Base-by-base conservation (phyloP, 2,329 filamentous ascomycete genomes). In the Verticillium tricorpus region DNA sequence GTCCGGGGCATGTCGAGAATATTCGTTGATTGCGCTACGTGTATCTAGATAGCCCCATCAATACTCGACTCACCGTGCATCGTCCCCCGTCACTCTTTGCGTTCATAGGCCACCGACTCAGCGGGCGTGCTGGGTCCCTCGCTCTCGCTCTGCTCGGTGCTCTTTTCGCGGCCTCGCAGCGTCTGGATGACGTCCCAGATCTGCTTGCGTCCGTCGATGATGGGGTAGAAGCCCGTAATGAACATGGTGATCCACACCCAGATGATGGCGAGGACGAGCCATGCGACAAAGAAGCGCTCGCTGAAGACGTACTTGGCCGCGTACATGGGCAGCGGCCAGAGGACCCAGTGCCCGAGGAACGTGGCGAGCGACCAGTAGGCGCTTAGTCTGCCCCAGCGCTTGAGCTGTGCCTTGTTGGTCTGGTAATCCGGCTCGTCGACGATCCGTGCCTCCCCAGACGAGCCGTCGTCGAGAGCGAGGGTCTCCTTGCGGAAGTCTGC, bases 281-380 rank as follows among this genome's bases (percentile, higher is more conserved):
- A 85, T 0, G 80, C 82, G 1, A 72, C 70, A 57, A 79, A 85
- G 63, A 84, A 84, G 37, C 69, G 69, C 60, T 79, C 78, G 1
- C 72, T 72, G 64, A 83, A 84, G 0, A 83, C 70, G 61, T 83
- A 83, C 9, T 77, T 75, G 0, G 80, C 75, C 0, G 76, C 82
- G 65, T 84, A 84, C 80, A 84, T 85, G 0, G 81, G 81, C 55
- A 84, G 70, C 0, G 82, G 82, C 81, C 81, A 85, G 2, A 84
- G 62, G 1, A 84, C 79, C 80, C 79, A 83, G 59, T 83, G 81
- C 0, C 81, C 81, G 1, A 83, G 61, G 59, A 84, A 83, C 0
- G 81, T 84, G 0, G 79, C 80, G 0, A 74, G 64, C 0, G 80
- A 74, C 81, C 81, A 82, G 8, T 76, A 70, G 1, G 77, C 73